These are phyloP conservation scores for Antrodiella citrinella DNA, from an alignment of 768 basidiomycete species.

Conservation along the genomic window DNA sequence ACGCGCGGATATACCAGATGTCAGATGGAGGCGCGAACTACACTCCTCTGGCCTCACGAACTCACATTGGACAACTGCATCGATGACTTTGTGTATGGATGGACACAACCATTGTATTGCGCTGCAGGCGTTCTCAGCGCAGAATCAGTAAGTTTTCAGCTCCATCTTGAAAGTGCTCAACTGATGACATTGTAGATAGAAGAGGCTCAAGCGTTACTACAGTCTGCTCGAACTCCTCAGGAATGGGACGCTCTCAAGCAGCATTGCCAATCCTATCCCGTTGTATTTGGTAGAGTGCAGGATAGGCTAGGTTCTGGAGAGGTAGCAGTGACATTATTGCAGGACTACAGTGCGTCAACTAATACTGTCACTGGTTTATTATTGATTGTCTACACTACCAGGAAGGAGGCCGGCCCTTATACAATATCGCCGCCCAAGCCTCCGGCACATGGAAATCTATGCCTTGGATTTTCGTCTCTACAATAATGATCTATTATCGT, in stretches of 20 bases:
- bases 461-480: conserved; percentile 25
- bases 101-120: background rate
- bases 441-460: conserved; percentile 57
- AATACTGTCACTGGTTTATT: background rate
- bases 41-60: no score
- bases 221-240: background rate
- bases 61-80: no score
- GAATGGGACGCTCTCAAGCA: background rate
- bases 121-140: background rate
- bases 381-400: background rate
- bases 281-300: background rate
- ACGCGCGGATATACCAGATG: no score
- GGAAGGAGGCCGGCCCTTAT: background rate
- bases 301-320: background rate
- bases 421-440: conserved; percentile 43
- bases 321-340: background rate
- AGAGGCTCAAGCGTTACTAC: background rate
- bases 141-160: background rate
- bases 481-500: background rate
- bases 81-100: background rate
- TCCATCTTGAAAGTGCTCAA: background rate
- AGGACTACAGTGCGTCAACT: background rate
- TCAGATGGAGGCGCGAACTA: no score
- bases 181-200: background rate
- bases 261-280: background rate